Evolutionary conservation across 148 eudicot genomes (phyloP).

Genomic region (Dianthus caryophyllus): DNA sequence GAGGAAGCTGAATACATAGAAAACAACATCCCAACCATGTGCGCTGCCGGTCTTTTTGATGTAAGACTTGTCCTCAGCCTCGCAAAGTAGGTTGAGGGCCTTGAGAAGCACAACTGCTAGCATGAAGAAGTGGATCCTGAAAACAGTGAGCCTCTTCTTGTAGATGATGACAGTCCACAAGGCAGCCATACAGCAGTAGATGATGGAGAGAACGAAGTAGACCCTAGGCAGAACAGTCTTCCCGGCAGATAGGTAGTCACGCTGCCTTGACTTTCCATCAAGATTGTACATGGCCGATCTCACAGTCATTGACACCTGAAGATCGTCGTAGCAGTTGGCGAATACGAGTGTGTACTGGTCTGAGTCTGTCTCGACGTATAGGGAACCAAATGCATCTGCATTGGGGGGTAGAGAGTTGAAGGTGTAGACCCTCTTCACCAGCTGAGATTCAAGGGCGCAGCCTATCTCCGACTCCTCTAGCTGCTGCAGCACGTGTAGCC

Average conservation of each 20-base stretch:
- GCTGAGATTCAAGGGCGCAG: conserved; percentile 49
- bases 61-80: conserved; percentile 70
- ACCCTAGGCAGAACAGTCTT: conserved; percentile 47
- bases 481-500: conserved; percentile 56
- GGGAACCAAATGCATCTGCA: conserved; percentile 15
- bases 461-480: conserved; percentile 42
- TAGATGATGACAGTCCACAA: conserved; percentile 39
- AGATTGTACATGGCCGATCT: conserved; percentile 61
- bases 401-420: conserved; percentile 32
- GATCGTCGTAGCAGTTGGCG: conserved; percentile 46
- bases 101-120: conserved; percentile 53
- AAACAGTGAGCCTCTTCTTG: conserved; percentile 45
- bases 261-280: conserved; percentile 33
- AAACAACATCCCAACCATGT: conserved; percentile 81
- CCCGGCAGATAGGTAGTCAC: conserved; percentile 71
- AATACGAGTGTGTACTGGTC: conserved; percentile 66
- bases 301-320: conserved; percentile 47
- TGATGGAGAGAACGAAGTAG: conserved; percentile 41
- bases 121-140: conserved; percentile 65
- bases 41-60: conserved; percentile 62
- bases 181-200: conserved; percentile 31
- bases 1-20: conserved; percentile 61
- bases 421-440: conserved; percentile 36
- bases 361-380: conserved; percentile 33
- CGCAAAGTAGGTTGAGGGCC: conserved; percentile 58